Base-by-base conservation (phyloP, 2,329 filamentous ascomycete genomes). In the Xylaria arbuscula region DNA sequence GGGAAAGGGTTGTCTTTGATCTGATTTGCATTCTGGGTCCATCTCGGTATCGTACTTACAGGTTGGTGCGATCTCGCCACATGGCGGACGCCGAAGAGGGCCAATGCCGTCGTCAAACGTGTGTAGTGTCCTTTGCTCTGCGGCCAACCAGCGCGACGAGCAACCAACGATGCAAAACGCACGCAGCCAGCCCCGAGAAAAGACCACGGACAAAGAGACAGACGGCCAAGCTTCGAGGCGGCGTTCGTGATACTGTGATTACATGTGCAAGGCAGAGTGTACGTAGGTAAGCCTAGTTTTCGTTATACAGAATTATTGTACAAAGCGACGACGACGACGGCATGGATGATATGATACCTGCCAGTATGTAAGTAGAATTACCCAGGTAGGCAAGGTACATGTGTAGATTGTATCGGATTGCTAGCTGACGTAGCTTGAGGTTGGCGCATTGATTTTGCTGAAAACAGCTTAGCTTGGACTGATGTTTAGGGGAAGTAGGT, bases 41-140 rank as follows among this genome's bases (percentile, higher is more conserved):
- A 17, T 36, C 38, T 17, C 1, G 13, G 11, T 8, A 50, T 42
- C 55, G 77, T 88, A 78, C 88, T 76, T 89, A 98, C 94, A 99
- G 92, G 81, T 98, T 99, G 76, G 96, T 99, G 83, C 96, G 92
- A 87, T 99, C 96, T 86, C 96, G 93, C 94, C 94, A 99, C 93
- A 97, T 97, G 84, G 88, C 91, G 89, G 86, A 87, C 85, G 83
- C 83, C 78, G 71, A 70, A 71, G 60, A 72, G 70, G 73, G 71
- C 70, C 69, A 64, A 72, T 62, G 62, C 66, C 69, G 72, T 73
- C 73, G 69, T 76, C 74, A 75, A 57, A 61, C 51, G 28, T 38
- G 56, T 47, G 53, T 17, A 15, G 34, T 17, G 45, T 11, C 34
- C 22, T 58, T 69, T 55, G 68, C 68, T 61, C 60, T 67, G 40